These are phyloP conservation scores for Microbotryum silenes-acaulis DNA, from an alignment of 1,284 basidiomycete genomes.

Conservation along the genomic window DNA sequence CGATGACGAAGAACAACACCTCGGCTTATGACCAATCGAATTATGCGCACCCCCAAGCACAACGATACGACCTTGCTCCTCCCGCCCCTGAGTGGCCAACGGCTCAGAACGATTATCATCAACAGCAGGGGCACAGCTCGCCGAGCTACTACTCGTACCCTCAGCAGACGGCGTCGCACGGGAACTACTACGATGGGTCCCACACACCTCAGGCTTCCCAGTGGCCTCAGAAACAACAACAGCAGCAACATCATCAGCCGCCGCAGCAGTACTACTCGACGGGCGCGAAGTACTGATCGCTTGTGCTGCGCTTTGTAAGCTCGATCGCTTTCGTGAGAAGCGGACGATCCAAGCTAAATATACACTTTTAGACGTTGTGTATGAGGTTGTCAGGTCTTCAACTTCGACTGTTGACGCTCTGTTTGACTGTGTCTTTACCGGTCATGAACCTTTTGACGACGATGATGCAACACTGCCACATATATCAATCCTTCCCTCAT, in stretches of 20 bases:
- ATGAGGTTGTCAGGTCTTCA: too few relatives aligned
- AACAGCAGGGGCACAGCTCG: background rate
- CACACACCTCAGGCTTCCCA: background rate
- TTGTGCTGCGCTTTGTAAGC: background rate
- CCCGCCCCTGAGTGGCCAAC: constrained; percentile 8
- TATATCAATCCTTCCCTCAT: too few relatives aligned
- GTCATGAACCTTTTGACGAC: too few relatives aligned
- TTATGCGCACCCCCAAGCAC: constrained; percentile 1
- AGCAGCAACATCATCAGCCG: background rate
- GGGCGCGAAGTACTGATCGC: background rate
- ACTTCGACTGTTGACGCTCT: constrained; percentile 24
- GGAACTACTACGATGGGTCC: background rate
- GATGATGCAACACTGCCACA: too few relatives aligned
- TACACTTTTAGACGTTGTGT: too few relatives aligned
- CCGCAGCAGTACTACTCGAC: constrained; percentile 1
- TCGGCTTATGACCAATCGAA: background rate
- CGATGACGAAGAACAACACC: background rate
- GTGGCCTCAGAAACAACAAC: constrained; percentile 5
- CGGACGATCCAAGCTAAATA: constrained; percentile 6
- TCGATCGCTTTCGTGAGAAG: background rate
- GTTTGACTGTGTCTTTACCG: constrained; percentile 22
- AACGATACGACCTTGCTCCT: background rate
- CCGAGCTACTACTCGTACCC: background rate
- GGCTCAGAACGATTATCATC: constrained; percentile 10
- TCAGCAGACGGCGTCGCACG: background rate